These are phyloP conservation scores for Bertia moriformis DNA, from an alignment of 2,329 filamentous ascomycete genomes.

Conservation along the genomic window DNA sequence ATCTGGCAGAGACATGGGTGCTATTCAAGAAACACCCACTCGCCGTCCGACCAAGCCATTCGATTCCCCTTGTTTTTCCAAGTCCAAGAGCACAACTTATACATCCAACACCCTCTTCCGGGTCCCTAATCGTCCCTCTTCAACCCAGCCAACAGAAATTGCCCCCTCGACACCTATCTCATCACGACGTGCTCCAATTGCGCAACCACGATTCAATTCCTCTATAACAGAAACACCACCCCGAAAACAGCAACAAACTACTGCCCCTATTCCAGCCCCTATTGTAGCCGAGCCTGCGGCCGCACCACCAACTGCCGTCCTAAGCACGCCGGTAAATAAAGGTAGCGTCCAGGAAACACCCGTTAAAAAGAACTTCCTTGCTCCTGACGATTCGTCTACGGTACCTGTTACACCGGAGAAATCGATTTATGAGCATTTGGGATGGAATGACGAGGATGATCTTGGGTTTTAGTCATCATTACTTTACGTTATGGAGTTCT, in stretches of 20 bases:
- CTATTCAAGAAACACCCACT: background rate
- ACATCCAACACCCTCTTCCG: background rate
- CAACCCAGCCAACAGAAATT: background rate
- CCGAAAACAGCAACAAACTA: too few relatives aligned
- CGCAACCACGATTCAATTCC: background rate
- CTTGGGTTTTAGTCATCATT: constrained; percentile 9
- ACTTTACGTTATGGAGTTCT: too few relatives aligned
- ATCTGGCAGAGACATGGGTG: background rate
- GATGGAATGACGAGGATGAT: constrained; percentile 24
- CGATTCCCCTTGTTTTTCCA: background rate
- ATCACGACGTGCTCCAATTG: background rate
- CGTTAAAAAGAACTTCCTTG: constrained; percentile 5
- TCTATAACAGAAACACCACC: background rate
- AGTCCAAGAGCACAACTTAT: background rate
- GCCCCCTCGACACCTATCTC: background rate
- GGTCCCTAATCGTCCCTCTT: background rate
- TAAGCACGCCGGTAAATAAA: background rate
- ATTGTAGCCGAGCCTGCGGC: background rate
- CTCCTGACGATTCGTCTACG: constrained; percentile 11
- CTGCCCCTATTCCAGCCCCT: too few relatives aligned
- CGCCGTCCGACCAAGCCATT: background rate
- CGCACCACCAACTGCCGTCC: background rate
- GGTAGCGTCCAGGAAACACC: background rate
- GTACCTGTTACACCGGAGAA: constrained; percentile 2
- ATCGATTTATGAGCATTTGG: constrained; percentile 24